Conservation (phyloP, 2,329 filamentous ascomycete genomes). For the Fusarium fracticaudum region DNA sequence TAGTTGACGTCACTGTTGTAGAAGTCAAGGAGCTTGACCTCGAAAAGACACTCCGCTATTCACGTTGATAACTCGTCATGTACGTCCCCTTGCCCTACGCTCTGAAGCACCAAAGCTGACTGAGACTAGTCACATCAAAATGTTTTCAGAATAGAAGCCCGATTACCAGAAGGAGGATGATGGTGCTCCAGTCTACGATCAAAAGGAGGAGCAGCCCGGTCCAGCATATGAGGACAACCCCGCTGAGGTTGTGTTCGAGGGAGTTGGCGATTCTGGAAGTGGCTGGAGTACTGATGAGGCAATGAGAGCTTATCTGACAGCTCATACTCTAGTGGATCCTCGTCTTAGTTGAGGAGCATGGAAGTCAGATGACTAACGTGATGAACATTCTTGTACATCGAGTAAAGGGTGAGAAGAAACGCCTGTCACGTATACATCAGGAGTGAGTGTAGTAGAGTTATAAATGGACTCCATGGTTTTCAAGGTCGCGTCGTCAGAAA, state of each 20-base stretch:
- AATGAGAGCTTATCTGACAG: not conserved
- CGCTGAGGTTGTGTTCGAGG: not conserved
- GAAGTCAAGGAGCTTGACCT: too few species aligned
- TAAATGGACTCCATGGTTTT: not conserved
- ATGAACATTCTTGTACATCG: not conserved
- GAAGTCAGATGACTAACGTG: too few species aligned
- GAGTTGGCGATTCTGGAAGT: not conserved
- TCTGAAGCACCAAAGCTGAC: not conserved
- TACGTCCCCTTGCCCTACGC: not conserved
- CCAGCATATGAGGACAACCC: not conserved
- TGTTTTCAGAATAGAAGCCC: not conserved
- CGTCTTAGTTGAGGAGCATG: not conserved
- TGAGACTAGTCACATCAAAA: not conserved
- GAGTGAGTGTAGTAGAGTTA: not conserved
- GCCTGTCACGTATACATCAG: not conserved
- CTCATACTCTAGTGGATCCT: not conserved
- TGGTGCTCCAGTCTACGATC: too few species aligned
- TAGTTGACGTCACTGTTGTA: too few species aligned
- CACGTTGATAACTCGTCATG: too few species aligned
- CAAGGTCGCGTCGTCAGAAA: rapidly evolving
- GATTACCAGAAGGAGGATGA: not conserved
- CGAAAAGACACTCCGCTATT: too few species aligned
- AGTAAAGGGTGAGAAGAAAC: not conserved
- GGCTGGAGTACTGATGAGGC: not conserved
- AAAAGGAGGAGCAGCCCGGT: not conserved